phyloP scores from a whole-genome alignment of 768 basidiomycete species.

The Boletales sp. region DNA sequence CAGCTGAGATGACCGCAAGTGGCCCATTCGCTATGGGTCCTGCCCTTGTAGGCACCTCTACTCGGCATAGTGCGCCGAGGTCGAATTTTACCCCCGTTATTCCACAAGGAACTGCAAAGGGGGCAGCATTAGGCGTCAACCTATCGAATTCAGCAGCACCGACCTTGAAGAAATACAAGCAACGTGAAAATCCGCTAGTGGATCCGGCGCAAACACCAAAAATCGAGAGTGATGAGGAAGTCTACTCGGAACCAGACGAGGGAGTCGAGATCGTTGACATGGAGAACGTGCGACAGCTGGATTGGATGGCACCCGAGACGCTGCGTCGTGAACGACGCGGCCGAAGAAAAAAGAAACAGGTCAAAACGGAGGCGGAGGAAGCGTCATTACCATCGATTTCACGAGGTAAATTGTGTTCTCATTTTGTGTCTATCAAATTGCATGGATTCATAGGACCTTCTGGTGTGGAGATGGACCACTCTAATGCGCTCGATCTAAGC shows the following conservation, averaged over 20 bases:
- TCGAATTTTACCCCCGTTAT: slow-evolving; percentile 53
- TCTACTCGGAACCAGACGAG: slow-evolving; percentile 84
- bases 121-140: slow-evolving; percentile 42
- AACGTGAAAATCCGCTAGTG: slow-evolving; percentile 23
- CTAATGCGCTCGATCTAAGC: slow-evolving; percentile 65
- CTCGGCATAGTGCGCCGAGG: slow-evolving; percentile 47
- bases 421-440: background rate
- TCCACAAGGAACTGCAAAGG: slow-evolving; percentile 36
- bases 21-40: slow-evolving; percentile 89
- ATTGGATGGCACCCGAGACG: slow-evolving; percentile 86
- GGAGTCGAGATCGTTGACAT: slow-evolving; percentile 87
- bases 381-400: slow-evolving; percentile 16
- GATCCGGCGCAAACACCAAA: slow-evolving; percentile 29
- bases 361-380: slow-evolving; percentile 47
- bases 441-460: slow-evolving; percentile 6
- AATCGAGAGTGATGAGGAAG: slow-evolving; percentile 53
- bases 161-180: slow-evolving; percentile 44
- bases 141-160: slow-evolving; percentile 51
- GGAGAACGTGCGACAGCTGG: slow-evolving; percentile 71
- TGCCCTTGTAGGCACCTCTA: slow-evolving; percentile 55
- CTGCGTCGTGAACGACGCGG: slow-evolving; percentile 48
- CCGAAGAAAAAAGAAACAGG: slow-evolving; percentile 32
- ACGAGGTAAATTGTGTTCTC: slow-evolving; percentile 28
- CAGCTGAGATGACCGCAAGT: slow-evolving; percentile 76
- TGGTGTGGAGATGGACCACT: slow-evolving; percentile 40